A percentile compares a stretch with the other conserved stretches of the same genome.
phyloP scores from a whole-genome alignment of 805 yeast species.

The Starmera dryadoides region DNA sequence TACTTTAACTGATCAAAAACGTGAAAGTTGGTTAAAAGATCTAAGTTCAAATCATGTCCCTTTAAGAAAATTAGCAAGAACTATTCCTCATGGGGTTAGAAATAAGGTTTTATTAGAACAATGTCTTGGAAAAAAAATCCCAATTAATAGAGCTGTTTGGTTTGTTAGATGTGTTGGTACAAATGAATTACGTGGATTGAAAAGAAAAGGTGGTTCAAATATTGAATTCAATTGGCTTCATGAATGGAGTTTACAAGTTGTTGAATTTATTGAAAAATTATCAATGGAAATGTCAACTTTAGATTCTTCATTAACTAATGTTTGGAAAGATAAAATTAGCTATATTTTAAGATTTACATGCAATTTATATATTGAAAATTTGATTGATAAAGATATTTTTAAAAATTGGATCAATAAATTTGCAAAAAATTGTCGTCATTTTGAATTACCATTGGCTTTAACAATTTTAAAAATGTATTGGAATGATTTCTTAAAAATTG shows the following conservation, averaged over 20 bases:
- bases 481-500: constrained; percentile 52
- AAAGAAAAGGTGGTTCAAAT: constrained; percentile 36
- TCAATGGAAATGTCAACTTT: constrained; percentile 21
- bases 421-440: constrained; percentile 33
- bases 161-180: constrained; percentile 80
- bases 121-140: constrained; percentile 59
- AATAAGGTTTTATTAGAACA: constrained; percentile 69
- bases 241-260: constrained; percentile 88
- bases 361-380: constrained; percentile 58
- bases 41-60: constrained; percentile 64
- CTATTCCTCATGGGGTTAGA: constrained; percentile 86
- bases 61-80: constrained; percentile 58
- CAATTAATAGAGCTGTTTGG: constrained; percentile 84
- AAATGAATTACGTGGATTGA: constrained; percentile 59
- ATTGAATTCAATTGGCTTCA: constrained; percentile 61
- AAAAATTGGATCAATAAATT: constrained; percentile 56
- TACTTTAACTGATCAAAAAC: constrained; percentile 79
- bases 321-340: constrained; percentile 43
- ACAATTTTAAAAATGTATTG: constrained; percentile 63
- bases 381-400: constrained; percentile 57
- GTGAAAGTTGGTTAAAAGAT: constrained; percentile 81
- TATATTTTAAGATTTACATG: constrained; percentile 56
- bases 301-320: constrained; percentile 28
- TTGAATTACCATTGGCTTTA: constrained; percentile 38
- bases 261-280: constrained; percentile 42